Evolutionary conservation across 2,329 filamentous ascomycete species (phyloP), one percentile per base, ranked within the genome.

Genomic region (Arthroderma sp.): DNA sequence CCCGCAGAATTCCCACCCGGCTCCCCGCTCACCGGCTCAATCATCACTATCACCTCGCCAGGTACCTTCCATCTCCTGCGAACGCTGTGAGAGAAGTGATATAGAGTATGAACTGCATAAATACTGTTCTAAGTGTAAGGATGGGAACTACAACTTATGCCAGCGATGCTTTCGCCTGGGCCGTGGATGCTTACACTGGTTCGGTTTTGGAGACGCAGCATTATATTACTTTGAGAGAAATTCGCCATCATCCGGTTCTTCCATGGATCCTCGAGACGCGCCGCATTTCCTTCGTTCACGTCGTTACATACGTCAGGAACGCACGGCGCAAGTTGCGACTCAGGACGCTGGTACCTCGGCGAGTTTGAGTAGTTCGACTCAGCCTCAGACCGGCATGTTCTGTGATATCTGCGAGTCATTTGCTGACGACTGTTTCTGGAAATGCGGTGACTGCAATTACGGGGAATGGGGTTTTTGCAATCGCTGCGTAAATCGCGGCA

Each of bases 391-490:
- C 43, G 89, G 89, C 15, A 80, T 85, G 4, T 95, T 95, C 61
- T 96, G 89, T 59, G 78, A 82, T 33, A 74, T 75, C 40, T 95
- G 89, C 59, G 68, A 74, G 11, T 69, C 74, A 0, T 83, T 78
- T 68, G 75, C 85, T 0, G 88, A 93, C 55, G 75, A 81, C 42
- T 91, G 85, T 62, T 94, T 85, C 63, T 96, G 88, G 89, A 80
- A 84, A 50, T 96, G 89, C 61, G 78, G 83, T 47, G 61, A 73
- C 28, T 96, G 89, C 65, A 94, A 94, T 55, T 80, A 91, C 50
- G 89, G 86, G 4, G 88, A 93, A 57, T 96, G 88, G 88, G 89
- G 89, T 0, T 95, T 85, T 59, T 96, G 89, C 64, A 86, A 88
- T 54, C 68, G 73, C 48, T 96, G 89, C 52, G 85, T 94, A 29